A percentile compares a stretch with the other conserved stretches of the same genome.
Evolutionary conservation across 495 filamentous ascomycete genomes (phyloP).

Genomic region (Penicillium roqueforti): DNA sequence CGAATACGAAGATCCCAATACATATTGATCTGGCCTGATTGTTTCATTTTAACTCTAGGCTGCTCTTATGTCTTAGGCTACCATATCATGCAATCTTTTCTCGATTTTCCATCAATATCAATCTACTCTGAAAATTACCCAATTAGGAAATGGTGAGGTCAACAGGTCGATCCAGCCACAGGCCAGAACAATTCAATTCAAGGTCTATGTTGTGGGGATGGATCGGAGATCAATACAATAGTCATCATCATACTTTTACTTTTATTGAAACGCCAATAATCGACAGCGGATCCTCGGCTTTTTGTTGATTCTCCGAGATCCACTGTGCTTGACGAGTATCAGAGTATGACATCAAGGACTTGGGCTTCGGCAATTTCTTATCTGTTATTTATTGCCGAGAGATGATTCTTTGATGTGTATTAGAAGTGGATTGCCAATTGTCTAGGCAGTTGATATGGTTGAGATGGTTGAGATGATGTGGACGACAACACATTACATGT

Average conservation of each 20-base stretch:
- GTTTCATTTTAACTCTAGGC: background rate
- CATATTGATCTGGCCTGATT: no score
- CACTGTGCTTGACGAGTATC: background rate
- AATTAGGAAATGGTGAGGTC: background rate
- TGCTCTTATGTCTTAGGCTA: background rate
- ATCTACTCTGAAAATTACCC: no score
- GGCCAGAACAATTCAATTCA: background rate
- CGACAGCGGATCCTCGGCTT: background rate
- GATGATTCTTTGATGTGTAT: background rate
- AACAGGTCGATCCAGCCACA: background rate
- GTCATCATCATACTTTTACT: no score
- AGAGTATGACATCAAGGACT: conserved; percentile 4
- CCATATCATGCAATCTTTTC: background rate
- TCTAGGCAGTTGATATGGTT: no score
- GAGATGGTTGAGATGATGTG: background rate
- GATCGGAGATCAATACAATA: background rate
- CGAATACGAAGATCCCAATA: background rate
- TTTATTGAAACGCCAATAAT: background rate
- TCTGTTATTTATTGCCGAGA: background rate
- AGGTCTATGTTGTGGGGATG: background rate
- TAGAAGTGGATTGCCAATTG: background rate
- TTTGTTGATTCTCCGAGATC: background rate
- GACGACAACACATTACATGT: background rate
- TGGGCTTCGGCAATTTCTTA: background rate
- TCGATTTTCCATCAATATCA: background rate